Conservation (phyloP, 1,139 yeast species). For the Meyerozyma sp. region DNA sequence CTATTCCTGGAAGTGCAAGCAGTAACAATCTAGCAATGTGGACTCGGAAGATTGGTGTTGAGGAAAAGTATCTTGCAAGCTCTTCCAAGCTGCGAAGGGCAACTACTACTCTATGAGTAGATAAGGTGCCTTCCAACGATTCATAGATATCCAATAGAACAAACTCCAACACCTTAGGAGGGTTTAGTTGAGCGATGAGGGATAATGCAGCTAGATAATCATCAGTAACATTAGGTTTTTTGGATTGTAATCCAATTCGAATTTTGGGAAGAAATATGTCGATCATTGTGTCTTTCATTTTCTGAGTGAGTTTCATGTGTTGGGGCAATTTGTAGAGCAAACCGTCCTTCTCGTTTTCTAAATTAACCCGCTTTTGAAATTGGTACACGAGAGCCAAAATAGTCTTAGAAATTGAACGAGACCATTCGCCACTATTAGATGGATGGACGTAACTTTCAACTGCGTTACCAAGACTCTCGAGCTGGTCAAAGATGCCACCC, state of each 20-base stretch:
- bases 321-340: conserved; percentile 40
- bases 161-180: conserved; percentile 57
- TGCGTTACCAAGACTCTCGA: conserved; percentile 58
- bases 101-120: conserved; percentile 75
- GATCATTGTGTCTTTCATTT: conserved; percentile 46
- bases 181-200: conserved; percentile 58
- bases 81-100: conserved; percentile 67
- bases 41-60: conserved; percentile 61
- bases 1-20: conserved; percentile 75
- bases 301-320: conserved; percentile 38
- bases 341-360: conserved; percentile 42
- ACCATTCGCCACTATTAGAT: conserved; percentile 85
- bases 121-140: conserved; percentile 73
- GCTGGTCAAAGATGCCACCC: conserved; percentile 47
- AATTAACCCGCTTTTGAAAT: conserved; percentile 52
- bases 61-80: conserved; percentile 63
- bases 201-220: conserved; percentile 60
- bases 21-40: conserved; percentile 74
- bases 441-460: conserved; percentile 89
- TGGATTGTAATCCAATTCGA: conserved; percentile 75
- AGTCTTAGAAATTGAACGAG: conserved; percentile 61
- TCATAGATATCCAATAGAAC: conserved; percentile 76
- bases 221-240: conserved; percentile 52
- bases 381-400: conserved; percentile 51
- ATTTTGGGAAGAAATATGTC: conserved; percentile 53